phyloP scores from a whole-genome alignment of 257 asterid genomes.

The Nicotiana undulata region DNA sequence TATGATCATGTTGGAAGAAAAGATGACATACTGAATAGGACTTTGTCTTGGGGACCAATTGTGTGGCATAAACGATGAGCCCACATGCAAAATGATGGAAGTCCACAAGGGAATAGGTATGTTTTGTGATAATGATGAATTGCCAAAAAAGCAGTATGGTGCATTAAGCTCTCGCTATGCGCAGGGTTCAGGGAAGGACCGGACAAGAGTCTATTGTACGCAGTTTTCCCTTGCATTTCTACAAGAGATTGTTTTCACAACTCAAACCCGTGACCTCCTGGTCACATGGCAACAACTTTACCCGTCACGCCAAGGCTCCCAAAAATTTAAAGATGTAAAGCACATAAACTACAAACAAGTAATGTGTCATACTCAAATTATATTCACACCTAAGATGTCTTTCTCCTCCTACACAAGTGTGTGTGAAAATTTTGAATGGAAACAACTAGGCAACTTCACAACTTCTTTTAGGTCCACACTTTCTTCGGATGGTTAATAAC shows the following conservation, averaged over 20 bases:
- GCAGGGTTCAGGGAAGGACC: too few species aligned
- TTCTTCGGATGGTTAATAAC: neutral
- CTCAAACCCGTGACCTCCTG: too few species aligned
- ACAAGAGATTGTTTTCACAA: too few species aligned
- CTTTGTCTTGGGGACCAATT: slow-evolving; percentile 29
- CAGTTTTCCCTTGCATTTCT: too few species aligned
- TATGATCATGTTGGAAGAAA: slow-evolving; percentile 39
- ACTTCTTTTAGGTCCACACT: neutral
- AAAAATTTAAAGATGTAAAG: neutral
- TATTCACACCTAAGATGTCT: neutral
- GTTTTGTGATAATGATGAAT: neutral
- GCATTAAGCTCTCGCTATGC: too few species aligned
- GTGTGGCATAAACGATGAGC: slow-evolving; percentile 22
- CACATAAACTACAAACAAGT: neutral
- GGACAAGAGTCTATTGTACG: too few species aligned
- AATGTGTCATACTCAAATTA: neutral
- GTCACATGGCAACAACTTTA: too few species aligned
- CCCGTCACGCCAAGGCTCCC: too few species aligned
- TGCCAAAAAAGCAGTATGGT: too few species aligned
- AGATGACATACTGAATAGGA: slow-evolving; percentile 30
- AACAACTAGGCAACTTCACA: neutral
- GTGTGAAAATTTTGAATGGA: neutral
- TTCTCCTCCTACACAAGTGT: neutral
- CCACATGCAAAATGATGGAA: slow-evolving; percentile 39
- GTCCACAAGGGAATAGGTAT: slow-evolving; percentile 19